These are phyloP conservation scores for Malassezia restricta DNA, from an alignment of 1,284 basidiomycete genomes.

Conservation along the genomic window DNA sequence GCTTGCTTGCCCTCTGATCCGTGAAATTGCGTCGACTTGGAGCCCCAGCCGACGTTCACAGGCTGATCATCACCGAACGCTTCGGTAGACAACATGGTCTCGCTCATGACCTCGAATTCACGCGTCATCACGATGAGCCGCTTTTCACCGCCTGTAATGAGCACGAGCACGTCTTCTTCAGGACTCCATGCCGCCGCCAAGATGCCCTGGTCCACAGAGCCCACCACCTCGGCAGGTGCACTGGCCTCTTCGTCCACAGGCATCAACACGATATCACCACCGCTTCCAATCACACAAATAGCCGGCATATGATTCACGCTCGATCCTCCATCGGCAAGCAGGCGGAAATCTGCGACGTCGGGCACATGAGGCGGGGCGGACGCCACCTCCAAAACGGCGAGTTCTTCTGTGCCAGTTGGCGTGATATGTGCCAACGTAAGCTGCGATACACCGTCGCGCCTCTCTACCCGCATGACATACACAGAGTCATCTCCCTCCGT, in stretches of 20 bases:
- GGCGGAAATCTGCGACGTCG: conserved; percentile 26
- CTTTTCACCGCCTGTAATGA: conserved; percentile 49
- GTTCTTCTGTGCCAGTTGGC: not conserved
- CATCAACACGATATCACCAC: conserved; percentile 36
- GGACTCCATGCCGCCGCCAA: conserved; percentile 75
- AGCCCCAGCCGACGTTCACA: conserved; percentile 95
- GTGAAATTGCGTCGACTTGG: conserved; percentile 92
- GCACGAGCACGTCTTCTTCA: conserved; percentile 69
- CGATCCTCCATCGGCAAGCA: conserved; percentile 33
- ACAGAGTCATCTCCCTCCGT: conserved; percentile 1
- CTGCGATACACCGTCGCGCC: not conserved
- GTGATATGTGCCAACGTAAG: conserved; percentile 3
- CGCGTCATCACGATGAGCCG: conserved; percentile 79
- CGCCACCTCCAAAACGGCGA: conserved; percentile 9
- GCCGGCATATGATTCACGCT: conserved; percentile 26
- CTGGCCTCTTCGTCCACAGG: conserved; percentile 14
- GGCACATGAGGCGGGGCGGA: not conserved
- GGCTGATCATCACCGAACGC: conserved; percentile 83
- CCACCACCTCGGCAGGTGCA: conserved; percentile 46
- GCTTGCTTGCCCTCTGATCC: conserved; percentile 84
- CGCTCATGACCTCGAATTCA: conserved; percentile 74
- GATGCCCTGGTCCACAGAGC: conserved; percentile 73
- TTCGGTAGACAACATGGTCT: conserved; percentile 58
- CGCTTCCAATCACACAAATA: conserved; percentile 30
- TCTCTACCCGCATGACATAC: not conserved